These are phyloP conservation scores for Tulasnella sp. DNA, from an alignment of 768 basidiomycete species.

Conservation along the genomic window DNA sequence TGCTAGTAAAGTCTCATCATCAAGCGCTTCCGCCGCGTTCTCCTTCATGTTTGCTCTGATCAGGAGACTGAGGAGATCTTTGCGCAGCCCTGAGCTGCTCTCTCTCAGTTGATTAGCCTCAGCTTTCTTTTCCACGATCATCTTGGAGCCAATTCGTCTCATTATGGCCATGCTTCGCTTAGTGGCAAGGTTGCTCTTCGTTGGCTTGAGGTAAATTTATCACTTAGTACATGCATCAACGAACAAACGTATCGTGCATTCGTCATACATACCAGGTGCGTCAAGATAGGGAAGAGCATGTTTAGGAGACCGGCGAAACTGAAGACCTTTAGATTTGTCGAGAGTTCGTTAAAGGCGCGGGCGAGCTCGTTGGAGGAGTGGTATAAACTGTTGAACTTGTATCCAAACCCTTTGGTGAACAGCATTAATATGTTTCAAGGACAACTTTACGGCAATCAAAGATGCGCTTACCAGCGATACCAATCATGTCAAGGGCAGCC, in stretches of 20 bases:
- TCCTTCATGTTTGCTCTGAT: constrained; percentile 42
- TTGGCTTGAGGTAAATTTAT: no score
- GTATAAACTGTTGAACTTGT: constrained; percentile 28
- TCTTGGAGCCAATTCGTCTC: neutral
- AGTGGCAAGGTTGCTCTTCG: neutral
- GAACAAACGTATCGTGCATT: no score
- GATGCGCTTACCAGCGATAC: constrained; percentile 21
- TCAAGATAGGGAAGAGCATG: neutral
- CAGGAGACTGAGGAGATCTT: constrained; percentile 48
- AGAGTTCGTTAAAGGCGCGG: neutral
- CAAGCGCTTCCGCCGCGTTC: constrained; percentile 41
- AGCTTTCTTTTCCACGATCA: constrained; percentile 27
- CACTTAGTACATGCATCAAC: no score
- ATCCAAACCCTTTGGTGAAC: constrained; percentile 33
- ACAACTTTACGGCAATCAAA: no score
- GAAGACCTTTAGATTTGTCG: neutral
- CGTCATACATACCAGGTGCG: constrained; percentile 1
- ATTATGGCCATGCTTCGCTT: neutral
- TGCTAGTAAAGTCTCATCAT: constrained; percentile 49
- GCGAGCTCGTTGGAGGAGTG: constrained; percentile 10
- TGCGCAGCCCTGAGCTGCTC: constrained; percentile 1
- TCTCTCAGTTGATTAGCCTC: constrained; percentile 1
- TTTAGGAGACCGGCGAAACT: no score
- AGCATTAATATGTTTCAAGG: no score
- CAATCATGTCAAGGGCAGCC: constrained; percentile 23